A percentile compares a stretch with the other conserved stretches of the same genome.
phyloP scores from a whole-genome alignment of 352 stramenopile genomes.

The Globisporangium heterothallicum region DNA sequence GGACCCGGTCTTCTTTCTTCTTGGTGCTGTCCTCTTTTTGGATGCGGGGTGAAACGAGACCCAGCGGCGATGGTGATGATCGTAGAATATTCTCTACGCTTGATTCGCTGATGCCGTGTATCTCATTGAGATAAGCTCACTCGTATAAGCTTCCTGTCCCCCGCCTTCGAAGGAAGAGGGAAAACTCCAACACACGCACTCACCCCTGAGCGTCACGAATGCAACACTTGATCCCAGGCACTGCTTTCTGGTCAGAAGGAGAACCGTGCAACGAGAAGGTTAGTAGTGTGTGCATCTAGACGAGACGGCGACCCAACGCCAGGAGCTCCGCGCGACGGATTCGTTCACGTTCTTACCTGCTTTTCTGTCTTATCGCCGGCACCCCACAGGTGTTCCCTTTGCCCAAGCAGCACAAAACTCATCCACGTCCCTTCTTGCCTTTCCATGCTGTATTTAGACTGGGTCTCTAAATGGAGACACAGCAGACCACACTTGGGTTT shows the following conservation, averaged over 20 bases:
- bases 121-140: constrained; percentile 12
- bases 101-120: constrained; percentile 1
- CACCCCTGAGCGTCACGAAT: no score
- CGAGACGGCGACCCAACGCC: not conserved
- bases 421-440: not conserved
- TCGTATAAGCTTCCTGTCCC: no score
- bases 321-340: no score
- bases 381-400: not conserved
- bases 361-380: not conserved
- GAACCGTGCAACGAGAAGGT: not conserved
- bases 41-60: not conserved
- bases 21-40: not conserved
- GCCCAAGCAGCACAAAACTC: not conserved
- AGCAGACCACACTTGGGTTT: no score
- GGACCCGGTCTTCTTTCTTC: not conserved
- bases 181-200: no score
- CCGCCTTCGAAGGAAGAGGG: no score
- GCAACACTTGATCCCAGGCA: no score
- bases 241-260: no score
- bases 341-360: not conserved
- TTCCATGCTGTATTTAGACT: not conserved
- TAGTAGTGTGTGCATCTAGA: not conserved
- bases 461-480: no score
- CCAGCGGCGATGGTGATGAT: not conserved
- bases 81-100: not conserved